Base-by-base conservation (phyloP, 148 eudicot genomes). In the Selenicereus undatus region DNA sequence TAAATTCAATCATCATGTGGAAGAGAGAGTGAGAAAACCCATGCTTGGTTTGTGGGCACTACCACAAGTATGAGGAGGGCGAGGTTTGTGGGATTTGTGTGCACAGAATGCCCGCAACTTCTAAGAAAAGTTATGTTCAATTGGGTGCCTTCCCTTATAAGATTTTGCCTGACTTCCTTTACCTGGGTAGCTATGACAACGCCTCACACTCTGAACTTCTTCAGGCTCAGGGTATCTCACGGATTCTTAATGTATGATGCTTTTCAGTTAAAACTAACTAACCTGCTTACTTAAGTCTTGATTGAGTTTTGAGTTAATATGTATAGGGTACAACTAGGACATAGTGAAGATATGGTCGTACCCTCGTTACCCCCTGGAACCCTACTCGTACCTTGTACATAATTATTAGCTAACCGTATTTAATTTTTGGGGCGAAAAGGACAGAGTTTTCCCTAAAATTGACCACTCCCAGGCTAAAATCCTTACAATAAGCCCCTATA, bases 1-100 rank as follows among this genome's bases (percentile, higher is more conserved):
- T 21, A 9, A 16, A 60, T 51, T 66, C 52, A 85, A 71, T 79
- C 27, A 65, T 36, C 50, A 92, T 92, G 92, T 91, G 98, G 86
- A 95, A 95, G 87, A 90, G 98, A 74, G 98, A 93, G 87, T 88
- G 98, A 76, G 98, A 95, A 58, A 93, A 91, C 83, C 97, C 97
- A 14, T 93, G 98, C 81, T 89, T 88, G 58, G 73, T 95, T 51
- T 93, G 98, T 60, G 98, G 97, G 81, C 98, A 95, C 87, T 95
- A 95, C 83, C 98, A 95, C 82, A 95, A 91, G 84, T 93, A 93
- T 83, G 98, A 95, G 75, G 98, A 95, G 78, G 98, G 98, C 20
- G 97, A 94, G 79, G 95, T 93, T 11, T 93, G 98, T 79, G 94
- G 93, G 71, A 76, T 95, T 76, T 95, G 98, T 83, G 98, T 97